Evolutionary conservation across 2,329 filamentous ascomycete species (phyloP).

Genomic region (Helminthosporium solani): DNA sequence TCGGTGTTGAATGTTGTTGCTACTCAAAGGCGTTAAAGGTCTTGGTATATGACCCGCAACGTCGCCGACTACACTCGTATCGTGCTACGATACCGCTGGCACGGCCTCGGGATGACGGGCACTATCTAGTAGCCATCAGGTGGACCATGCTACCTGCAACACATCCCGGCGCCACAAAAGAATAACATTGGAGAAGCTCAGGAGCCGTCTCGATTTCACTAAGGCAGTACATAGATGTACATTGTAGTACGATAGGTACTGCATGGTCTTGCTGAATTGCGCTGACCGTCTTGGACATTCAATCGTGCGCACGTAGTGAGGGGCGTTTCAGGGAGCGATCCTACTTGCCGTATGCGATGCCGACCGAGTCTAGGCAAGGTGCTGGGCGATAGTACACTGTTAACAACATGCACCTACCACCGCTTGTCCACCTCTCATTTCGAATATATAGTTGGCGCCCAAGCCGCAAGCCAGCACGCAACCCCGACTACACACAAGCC

Average conservation of each 20-base stretch:
- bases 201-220: too few relatives aligned
- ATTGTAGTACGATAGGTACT: too few relatives aligned
- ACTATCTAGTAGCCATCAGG: constrained; percentile 5
- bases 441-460: too few relatives aligned
- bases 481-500: too few relatives aligned
- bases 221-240: too few relatives aligned
- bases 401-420: not conserved
- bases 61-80: constrained; percentile 11
- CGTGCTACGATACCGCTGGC: constrained; percentile 31
- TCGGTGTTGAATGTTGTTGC: constrained; percentile 6
- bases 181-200: too few relatives aligned
- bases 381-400: constrained; percentile 7
- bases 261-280: too few relatives aligned
- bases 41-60: constrained; percentile 7
- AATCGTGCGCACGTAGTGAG: not conserved
- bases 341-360: constrained; percentile 11
- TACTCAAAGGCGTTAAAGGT: constrained; percentile 11
- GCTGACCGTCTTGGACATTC: not conserved
- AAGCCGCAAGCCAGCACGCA: too few relatives aligned
- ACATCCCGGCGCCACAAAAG: not conserved
- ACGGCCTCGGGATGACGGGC: constrained; percentile 32
- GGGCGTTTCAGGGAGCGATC: constrained; percentile 13
- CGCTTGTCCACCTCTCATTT: not conserved
- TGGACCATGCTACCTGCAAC: not conserved
- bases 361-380: constrained; percentile 17